Evolutionary conservation across 352 stramenopile species (phyloP), one percentile per base, ranked within the genome.

Genomic region (Plasmopara halstedii): DNA sequence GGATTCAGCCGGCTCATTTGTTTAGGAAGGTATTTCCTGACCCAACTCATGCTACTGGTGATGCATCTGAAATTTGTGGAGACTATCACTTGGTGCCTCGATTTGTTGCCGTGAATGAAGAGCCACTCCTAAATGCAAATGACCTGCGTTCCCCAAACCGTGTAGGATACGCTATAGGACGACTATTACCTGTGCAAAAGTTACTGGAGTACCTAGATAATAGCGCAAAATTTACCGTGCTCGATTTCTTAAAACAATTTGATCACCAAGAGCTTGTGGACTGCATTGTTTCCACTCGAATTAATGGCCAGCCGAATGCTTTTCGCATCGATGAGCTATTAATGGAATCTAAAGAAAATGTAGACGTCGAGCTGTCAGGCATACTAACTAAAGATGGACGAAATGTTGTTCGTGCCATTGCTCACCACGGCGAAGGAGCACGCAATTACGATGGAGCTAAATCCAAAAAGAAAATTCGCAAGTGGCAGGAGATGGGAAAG

Each of bases 31-130:
- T 83, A 23, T 88, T 85, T 43, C 62, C 59, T 0, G 75, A 87
- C 25, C 67, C 68, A 2, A 37, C 56, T 9, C 58, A 70, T 19
- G 74, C 73, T 27, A 83, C 73, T 9, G 72, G 74, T 6, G 73
- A 85, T 18, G 19, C 53, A 5, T 67, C 67, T 0, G 68, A 88
- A 42, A 71, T 81, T 32, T 89, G 79, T 56, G 67, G 65, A 1
- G 78, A 88, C 48, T 88, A 85, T 18, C 83, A 94, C 54, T 56
- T 94, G 26, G 62, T 90, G 26, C 83, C 83, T 2, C 80, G 83
- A 20, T 94, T 94, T 58, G 73, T 94, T 46, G 73, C 75, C 9
- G 46, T 84, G 25, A 69, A 84, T 14, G 72, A 86, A 34, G 45
- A 72, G 20, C 73, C 72, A 14, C 36, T 86, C 37, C 49, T 88